These are phyloP conservation scores for Puccinia horiana DNA, from an alignment of 1,284 basidiomycete genomes.

Conservation along the genomic window DNA sequence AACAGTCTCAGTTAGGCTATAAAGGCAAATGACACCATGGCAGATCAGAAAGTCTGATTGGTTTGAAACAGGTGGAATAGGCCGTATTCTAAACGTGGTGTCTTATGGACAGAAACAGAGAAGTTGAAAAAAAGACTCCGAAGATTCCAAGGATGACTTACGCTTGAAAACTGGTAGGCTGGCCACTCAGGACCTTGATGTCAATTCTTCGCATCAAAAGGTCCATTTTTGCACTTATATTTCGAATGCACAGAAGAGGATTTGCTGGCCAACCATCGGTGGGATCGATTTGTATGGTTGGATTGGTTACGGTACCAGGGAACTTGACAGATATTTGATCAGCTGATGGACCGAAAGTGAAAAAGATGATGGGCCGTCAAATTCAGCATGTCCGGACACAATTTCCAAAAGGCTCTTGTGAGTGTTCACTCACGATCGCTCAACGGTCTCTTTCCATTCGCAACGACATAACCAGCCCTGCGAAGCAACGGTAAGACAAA, in stretches of 20 bases:
- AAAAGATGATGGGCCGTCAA: neutral
- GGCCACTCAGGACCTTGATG: slow-evolving; percentile 1
- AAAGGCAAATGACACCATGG: neutral
- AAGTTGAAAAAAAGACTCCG: no score
- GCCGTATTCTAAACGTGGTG: no score
- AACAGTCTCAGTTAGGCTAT: neutral
- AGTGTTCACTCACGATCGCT: slow-evolving; percentile 22
- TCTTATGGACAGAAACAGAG: no score
- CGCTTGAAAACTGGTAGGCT: slow-evolving; percentile 24
- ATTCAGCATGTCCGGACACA: neutral
- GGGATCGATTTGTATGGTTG: slow-evolving; percentile 3
- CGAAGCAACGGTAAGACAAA: slow-evolving; percentile 18
- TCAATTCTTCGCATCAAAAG: neutral
- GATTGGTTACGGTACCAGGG: slow-evolving; percentile 4
- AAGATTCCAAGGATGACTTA: neutral
- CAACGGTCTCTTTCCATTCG: neutral
- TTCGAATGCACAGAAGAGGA: slow-evolving; percentile 3
- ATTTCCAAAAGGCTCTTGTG: neutral
- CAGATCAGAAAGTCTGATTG: no score
- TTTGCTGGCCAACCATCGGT: slow-evolving; percentile 41
- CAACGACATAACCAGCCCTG: slow-evolving; percentile 27
- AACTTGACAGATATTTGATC: slow-evolving; percentile 22
- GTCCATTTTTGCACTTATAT: slow-evolving; percentile 3
- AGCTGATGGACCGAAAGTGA: neutral
- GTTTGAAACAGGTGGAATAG: no score